Conservation (phyloP, 2,329 filamentous ascomycete species). For the Lecanoromycetidae sp. region DNA sequence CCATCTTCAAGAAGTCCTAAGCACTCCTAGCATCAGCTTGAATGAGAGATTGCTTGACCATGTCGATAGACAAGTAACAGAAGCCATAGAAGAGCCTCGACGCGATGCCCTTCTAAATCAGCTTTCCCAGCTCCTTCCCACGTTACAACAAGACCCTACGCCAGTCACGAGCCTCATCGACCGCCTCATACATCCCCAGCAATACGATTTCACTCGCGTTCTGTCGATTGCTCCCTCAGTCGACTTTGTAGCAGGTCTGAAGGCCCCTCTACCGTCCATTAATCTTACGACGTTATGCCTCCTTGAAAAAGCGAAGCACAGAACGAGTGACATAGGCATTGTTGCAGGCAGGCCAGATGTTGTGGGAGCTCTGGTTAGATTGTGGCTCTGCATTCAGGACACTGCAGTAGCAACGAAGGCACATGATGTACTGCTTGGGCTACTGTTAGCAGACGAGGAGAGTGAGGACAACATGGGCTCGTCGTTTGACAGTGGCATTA, state of each 20-base stretch:
- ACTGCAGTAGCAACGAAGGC: conserved; percentile 44
- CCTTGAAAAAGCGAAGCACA: conserved; percentile 42
- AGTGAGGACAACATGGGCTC: conserved; percentile 18
- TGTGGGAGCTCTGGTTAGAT: conserved; percentile 41
- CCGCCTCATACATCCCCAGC: conserved; percentile 32
- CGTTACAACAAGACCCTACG: conserved; percentile 46
- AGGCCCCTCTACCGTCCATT: conserved; percentile 38
- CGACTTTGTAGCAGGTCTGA: conserved; percentile 44
- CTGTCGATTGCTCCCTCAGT: conserved; percentile 37
- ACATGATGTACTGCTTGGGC: conserved; percentile 39
- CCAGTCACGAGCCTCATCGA: conserved; percentile 41
- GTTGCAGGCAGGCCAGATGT: conserved; percentile 46
- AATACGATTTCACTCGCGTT: conserved; percentile 38
- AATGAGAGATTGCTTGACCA: conserved; percentile 16
- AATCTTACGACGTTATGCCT: conserved; percentile 45
- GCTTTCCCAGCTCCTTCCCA: conserved; percentile 39
- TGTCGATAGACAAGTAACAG: conserved; percentile 15
- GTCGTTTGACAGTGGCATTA: conserved; percentile 23
- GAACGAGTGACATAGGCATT: conserved; percentile 43
- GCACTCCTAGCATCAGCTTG: conserved; percentile 11
- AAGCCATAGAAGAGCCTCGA: conserved; percentile 6
- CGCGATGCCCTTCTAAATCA: conserved; percentile 29
- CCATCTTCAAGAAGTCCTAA: conserved; percentile 13
- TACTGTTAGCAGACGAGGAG: conserved; percentile 30
- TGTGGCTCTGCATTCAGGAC: conserved; percentile 47